These are phyloP conservation scores for Termitomyces sp. DNA, from an alignment of 768 basidiomycete genomes.

Conservation along the genomic window DNA sequence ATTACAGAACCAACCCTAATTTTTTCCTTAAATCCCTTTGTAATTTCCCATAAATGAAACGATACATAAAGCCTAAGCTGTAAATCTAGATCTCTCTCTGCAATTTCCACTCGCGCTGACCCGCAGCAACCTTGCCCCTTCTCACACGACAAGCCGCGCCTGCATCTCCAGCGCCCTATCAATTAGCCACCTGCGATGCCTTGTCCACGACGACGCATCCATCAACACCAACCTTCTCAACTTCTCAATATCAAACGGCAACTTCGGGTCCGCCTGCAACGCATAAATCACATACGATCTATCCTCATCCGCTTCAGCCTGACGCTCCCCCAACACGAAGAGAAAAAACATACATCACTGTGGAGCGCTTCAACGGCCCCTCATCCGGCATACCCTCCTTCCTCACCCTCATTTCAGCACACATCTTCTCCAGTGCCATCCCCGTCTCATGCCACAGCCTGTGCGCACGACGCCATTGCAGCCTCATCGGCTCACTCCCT, in stretches of 20 bases:
- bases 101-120: background rate
- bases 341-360: constrained; percentile 24
- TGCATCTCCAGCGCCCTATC: constrained; percentile 2
- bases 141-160: background rate
- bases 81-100: too few relatives aligned
- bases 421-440: constrained; percentile 25
- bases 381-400: constrained; percentile 11
- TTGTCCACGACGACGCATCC: constrained; percentile 23
- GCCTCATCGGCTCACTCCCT: constrained; percentile 8
- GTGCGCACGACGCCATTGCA: constrained; percentile 28
- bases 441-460: constrained; percentile 23
- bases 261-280: constrained; percentile 19
- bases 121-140: background rate
- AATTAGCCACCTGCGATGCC: constrained; percentile 22
- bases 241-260: constrained; percentile 22
- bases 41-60: too few relatives aligned
- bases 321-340: background rate
- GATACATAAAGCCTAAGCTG: too few relatives aligned
- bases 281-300: constrained; percentile 28
- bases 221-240: constrained; percentile 24
- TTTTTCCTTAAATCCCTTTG: too few relatives aligned
- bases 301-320: background rate
- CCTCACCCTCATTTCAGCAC: constrained; percentile 17
- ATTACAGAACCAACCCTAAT: too few relatives aligned
- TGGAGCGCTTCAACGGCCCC: constrained; percentile 18